Evolutionary conservation across 75 land plant genomes (phyloP), one percentile per base, ranked within the genome.

Genomic region (Pinus taeda): DNA sequence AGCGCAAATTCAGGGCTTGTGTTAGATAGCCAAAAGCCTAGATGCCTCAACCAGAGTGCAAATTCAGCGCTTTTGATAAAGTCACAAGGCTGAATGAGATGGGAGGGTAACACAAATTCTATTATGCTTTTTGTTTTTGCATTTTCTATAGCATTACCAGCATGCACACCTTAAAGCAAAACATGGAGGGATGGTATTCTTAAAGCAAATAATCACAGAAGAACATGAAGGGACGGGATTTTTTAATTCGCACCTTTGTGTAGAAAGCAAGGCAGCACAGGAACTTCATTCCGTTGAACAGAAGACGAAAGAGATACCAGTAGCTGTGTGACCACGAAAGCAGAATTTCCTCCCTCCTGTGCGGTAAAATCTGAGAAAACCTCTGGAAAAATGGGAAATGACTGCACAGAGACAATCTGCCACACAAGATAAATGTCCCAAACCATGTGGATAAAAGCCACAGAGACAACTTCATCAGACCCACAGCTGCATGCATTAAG

Each of bases 361-460:
- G 62, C 1, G 24, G 74, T 3, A 33, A 5, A 24, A 84, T 49
- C 36, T 33, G 74, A 20, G 79, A 59, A 73, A 76, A 83, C 15
- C 39, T 79, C 22, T 33, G 79, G 72, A 89, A 71, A 76, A 57
- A 89, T 0, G 91, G 91, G 37, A 89, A 89, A 7, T 71, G 36
- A 58, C 22, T 65, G 2, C 86, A 82, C 17, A 89, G 55, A 80
- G 87, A 76, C 9, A 17, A 13, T 57, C 53, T 73, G 2, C 91
- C 91, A 56, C 87, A 84, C 4, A 84, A n/a, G 1, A 82, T 64
- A 8, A 87, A 82, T 8, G 87, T 89, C 24, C 91, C 91, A 20
- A 74, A 75, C 85, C 87, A 78, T 26, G 91, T 89, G 11, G 91
- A 89, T 58, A 89, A 39, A 20, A 82, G 21, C 82, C 82, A 84